A percentile compares a stretch with the other conserved stretches of the same genome.
Conservation (phyloP, 768 basidiomycete genomes). For the Omphalotus guepiniiformis region DNA sequence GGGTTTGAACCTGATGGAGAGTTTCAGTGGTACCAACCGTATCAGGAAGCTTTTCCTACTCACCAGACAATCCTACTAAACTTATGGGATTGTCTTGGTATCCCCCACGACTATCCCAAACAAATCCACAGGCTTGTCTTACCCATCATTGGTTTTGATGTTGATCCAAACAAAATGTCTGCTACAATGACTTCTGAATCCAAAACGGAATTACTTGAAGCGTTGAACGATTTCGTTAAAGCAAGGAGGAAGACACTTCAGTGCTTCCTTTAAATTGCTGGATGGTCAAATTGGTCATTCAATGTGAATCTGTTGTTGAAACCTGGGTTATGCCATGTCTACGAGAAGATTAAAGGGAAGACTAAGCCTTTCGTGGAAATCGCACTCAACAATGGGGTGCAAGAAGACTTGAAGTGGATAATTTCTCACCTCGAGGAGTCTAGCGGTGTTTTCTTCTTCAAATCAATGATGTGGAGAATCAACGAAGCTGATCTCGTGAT, state of each 20-base stretch:
- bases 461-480: constrained; percentile 16
- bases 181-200: constrained; percentile 8
- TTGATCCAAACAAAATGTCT: constrained; percentile 18
- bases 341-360: constrained; percentile 22
- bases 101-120: constrained; percentile 25
- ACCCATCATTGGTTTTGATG: constrained; percentile 23
- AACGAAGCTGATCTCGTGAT: constrained; percentile 4
- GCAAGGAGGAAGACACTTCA: background rate
- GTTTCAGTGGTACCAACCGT: background rate
- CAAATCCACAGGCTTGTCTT: constrained; percentile 20
- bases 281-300: constrained; percentile 23
- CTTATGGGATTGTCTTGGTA: constrained; percentile 25
- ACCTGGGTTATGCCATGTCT: constrained; percentile 18
- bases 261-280: constrained; percentile 17
- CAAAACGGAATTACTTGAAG: background rate
- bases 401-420: constrained; percentile 18
- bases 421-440: constrained; percentile 11
- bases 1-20: background rate
- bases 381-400: constrained; percentile 13
- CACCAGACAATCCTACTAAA: constrained; percentile 21
- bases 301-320: constrained; percentile 21
- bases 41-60: constrained; percentile 7
- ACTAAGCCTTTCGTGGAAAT: constrained; percentile 4
- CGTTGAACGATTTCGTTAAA: background rate
- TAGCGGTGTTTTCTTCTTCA: constrained; percentile 13